Conservation (phyloP, 2,329 filamentous ascomycete species). For the Ambrosiella xylebori region DNA sequence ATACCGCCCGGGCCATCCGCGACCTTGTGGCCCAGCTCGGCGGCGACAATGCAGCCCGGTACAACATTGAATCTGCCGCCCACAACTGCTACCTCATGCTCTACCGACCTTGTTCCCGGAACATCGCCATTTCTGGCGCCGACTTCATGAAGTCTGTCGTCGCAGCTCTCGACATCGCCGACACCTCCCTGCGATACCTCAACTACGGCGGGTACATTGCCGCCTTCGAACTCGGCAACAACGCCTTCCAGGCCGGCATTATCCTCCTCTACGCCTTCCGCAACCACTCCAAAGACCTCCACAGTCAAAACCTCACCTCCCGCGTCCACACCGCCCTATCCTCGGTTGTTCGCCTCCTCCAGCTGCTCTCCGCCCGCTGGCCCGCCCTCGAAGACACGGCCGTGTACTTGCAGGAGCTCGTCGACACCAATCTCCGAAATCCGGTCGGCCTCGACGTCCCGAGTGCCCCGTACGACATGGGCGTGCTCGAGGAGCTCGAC, state of each 20-base stretch:
- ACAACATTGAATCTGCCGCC: not conserved
- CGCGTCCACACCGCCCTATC: not conserved
- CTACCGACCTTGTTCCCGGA: conserved; percentile 7
- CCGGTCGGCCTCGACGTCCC: conserved; percentile 10
- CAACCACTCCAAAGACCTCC: conserved; percentile 3
- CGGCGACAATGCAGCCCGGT: not conserved
- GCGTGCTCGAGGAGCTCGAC: conserved; percentile 13
- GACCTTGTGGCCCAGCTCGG: not conserved
- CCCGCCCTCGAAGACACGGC: conserved; percentile 8
- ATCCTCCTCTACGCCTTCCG: conserved; percentile 6
- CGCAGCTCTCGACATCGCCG: not conserved
- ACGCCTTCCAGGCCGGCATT: conserved; percentile 7
- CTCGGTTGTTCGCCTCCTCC: not conserved
- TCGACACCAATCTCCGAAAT: conserved; percentile 11
- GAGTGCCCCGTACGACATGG: conserved; percentile 8
- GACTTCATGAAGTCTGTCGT: not conserved
- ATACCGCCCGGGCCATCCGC: not conserved
- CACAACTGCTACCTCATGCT: conserved; percentile 1
- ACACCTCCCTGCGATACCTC: not conserved
- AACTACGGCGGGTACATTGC: conserved; percentile 1
- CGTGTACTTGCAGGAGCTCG: conserved; percentile 13
- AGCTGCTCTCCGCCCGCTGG: conserved; percentile 1
- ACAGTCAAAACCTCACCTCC: not conserved
- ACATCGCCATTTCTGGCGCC: conserved; percentile 1
- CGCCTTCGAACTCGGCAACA: conserved; percentile 7